Base-by-base conservation (phyloP, 805 yeast genomes). In the Tanozyma kutaoensis region DNA sequence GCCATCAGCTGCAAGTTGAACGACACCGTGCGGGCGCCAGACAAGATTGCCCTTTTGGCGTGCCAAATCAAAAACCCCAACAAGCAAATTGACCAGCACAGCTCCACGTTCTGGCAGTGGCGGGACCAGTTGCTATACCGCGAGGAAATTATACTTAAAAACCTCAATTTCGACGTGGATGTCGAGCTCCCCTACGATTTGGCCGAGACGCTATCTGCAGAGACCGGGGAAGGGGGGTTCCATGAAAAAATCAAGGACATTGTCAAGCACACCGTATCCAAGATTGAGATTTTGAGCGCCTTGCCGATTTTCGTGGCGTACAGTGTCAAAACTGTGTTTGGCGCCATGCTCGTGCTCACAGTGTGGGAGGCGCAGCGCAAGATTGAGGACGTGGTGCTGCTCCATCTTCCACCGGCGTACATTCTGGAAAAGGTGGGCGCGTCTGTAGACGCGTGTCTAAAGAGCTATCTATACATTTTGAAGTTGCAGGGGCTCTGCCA, bases 101-200 rank as follows among this genome's bases (percentile, higher is more conserved):
- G 54, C 30, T 52, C 51, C 13, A 30, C 48, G 26, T 59, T 57
- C 37, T 59, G 66, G 66, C 46, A 46, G 23, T 59, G 65, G 65
- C 29, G 64, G 18, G 66, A 59, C 39, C 65, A 59, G 38, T 40
- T 59, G 8, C 37, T 59, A 23, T 59, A 49, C 33, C 37, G 66
- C 20, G 66, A 59, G 36, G 66, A 59, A 39, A 40, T 59, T 22
- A 49, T 59, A 9, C 38, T 59, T 14, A 50, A 51, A 34, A 39
- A 48, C 20, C 43, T 59, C 20, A 56, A 58, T 29, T 59, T 59
- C 24, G 66, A 59, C 32, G 38, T 59, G 24, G 48, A 48, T 29
- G 32, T 57, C 6, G 52, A 48, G n/a, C 48, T 56, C 23, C 66
- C 66, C 3, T 59, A 59, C 35, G 41, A 42, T 12, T 37, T 53